Evolutionary conservation across 768 basidiomycete genomes (phyloP).

Genomic region (Naematelia aurantialba): DNA sequence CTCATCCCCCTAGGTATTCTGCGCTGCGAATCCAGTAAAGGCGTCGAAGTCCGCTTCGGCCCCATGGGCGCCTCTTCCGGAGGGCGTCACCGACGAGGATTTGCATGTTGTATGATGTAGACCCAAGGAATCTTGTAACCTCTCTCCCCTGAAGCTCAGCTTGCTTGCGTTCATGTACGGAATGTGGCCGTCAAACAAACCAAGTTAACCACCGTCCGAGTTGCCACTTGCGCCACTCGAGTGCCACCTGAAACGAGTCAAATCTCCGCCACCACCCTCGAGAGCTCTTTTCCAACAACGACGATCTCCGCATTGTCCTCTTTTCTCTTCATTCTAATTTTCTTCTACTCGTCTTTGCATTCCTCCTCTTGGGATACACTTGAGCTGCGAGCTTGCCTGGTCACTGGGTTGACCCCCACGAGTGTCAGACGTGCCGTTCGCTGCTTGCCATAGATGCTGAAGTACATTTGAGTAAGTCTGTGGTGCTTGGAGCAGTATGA

Average conservation of each 20-base stretch:
- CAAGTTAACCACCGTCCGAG: too few relatives aligned
- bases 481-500: background rate
- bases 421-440: too few relatives aligned
- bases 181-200: too few relatives aligned
- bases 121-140: too few relatives aligned
- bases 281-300: background rate
- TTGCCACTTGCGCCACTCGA: background rate
- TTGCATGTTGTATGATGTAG: background rate
- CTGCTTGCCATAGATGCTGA: background rate
- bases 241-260: background rate
- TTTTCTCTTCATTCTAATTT: too few relatives aligned
- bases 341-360: too few relatives aligned
- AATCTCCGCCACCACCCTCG: background rate
- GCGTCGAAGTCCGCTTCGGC: background rate
- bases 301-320: background rate
- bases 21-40: background rate
- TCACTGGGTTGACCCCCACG: too few relatives aligned
- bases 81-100: background rate
- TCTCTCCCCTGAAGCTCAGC: too few relatives aligned
- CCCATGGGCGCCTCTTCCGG: background rate
- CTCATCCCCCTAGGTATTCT: background rate
- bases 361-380: too few relatives aligned
- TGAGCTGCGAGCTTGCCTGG: too few relatives aligned
- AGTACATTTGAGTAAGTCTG: background rate
- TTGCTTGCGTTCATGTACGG: too few relatives aligned